These are phyloP conservation scores for Babesia bovis DNA, from an alignment of 169 alveolate genomes.

Conservation along the genomic window DNA sequence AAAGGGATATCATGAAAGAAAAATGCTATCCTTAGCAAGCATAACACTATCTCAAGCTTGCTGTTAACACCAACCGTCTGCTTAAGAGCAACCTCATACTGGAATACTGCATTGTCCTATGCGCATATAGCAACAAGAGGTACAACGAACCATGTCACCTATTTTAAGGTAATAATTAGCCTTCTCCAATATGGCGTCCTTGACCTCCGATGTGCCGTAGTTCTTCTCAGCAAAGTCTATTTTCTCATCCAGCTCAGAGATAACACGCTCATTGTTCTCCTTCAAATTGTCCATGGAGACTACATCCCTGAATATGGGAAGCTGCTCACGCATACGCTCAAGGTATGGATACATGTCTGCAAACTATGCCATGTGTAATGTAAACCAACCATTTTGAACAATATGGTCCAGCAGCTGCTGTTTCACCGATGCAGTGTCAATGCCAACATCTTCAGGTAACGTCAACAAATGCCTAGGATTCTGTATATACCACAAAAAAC, in stretches of 20 bases:
- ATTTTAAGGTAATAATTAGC: slow-evolving; percentile 83
- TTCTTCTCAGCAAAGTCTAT: slow-evolving; percentile 87
- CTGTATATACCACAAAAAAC: too few relatives aligned
- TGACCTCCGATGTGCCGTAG: slow-evolving; percentile 87
- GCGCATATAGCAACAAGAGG: background rate
- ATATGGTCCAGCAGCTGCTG: slow-evolving; percentile 43
- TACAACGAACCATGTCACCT: slow-evolving; percentile 71
- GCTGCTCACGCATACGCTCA: slow-evolving; percentile 64
- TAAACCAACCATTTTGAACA: slow-evolving; percentile 39
- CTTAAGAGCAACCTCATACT: slow-evolving; percentile 75
- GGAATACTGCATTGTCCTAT: slow-evolving; percentile 76
- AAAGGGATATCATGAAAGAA: slow-evolving; percentile 69
- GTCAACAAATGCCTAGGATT: slow-evolving; percentile 49
- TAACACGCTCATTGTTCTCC: slow-evolving; percentile 64
- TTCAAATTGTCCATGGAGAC: slow-evolving; percentile 56
- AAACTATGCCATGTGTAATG: background rate
- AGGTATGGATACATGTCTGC: slow-evolving; percentile 74
- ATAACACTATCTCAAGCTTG: slow-evolving; percentile 75
- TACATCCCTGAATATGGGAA: slow-evolving; percentile 59
- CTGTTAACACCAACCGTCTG: slow-evolving; percentile 83
- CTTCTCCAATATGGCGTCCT: slow-evolving; percentile 87
- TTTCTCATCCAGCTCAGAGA: slow-evolving; percentile 79
- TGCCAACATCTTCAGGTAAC: slow-evolving; percentile 35
- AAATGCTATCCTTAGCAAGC: slow-evolving; percentile 72
- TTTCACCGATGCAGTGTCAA: slow-evolving; percentile 31